Base-by-base conservation (phyloP, 2,329 filamentous ascomycete species). In the Xylariales sp. region DNA sequence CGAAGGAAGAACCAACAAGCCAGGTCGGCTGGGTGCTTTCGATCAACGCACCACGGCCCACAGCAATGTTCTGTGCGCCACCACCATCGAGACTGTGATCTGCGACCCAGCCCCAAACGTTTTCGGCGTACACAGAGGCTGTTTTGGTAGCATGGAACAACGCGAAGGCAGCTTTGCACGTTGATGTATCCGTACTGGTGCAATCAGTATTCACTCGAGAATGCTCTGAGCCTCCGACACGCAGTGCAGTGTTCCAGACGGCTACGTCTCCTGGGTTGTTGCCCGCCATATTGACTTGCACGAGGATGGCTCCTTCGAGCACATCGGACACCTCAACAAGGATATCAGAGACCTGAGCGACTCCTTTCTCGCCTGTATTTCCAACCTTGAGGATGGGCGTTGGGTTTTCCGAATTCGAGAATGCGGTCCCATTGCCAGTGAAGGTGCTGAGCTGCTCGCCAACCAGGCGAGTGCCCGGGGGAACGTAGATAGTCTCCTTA, bases 391-490 rank as follows among this genome's bases (percentile, higher is more conserved):
- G 57, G 15, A 80, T 61, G 1, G 73, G 63, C 31, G 60, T 59
- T 0, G 78, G 76, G 27, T 60, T 60, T 31, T 46, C 56, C 0
- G 59, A 55, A 39, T 69, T 58, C 37, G 52, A 62, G 54, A 73
- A 80, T 31, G 61, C 65, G 42, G 49, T 40, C 8, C 76, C 75
- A 5, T 56, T 57, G 2, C 62, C 74, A n/a, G 64, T 68, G 52
- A 73, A 71, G 4, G 65, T 64, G 8, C 74, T 66, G 63, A 73
- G 76, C 7, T 67, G 66, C 54, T 80, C 74, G 14, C 78, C 78
- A 6, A 76, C 63, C 19, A 81, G 67, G 3, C 65, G 64, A 3
- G 73, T 39, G 5, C 36, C 36, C n/a, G 36, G 25, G 4, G 36
- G 36, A 4, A 39, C 15, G 24, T 39, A 19, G 25, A 39, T 39